Evolutionary conservation across 2,329 filamentous ascomycete genomes (phyloP), one percentile per base, ranked within the genome.

Genomic region (Akanthomyces muscarius): DNA sequence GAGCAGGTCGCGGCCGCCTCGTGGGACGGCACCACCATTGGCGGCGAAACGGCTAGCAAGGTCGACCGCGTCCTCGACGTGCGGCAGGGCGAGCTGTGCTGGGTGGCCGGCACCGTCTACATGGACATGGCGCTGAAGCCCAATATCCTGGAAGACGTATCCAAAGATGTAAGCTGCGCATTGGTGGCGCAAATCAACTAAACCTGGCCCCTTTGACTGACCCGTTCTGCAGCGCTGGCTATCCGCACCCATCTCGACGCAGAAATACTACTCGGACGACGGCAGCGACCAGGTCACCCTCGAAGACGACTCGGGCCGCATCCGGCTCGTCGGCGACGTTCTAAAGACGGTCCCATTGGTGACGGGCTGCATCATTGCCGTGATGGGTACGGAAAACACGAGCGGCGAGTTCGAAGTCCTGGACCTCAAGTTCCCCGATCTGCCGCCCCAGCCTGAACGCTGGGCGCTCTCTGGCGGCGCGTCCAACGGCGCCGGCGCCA

Each of bases 51-150:
- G 63, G 91, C 91, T 13, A 84, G 83, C 68, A 86, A 83, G 67
- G 92, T 96, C 18, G 91, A 97, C 38, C 84, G 95, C 68, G 95
- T 99, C 64, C 83, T 99, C 36, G 94, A 99, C 76, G 95, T 99
- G 58, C 87, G 94, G 65, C 95, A 98, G 78, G 95, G 95, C 66
- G 88, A 97, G 77, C 80, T 98, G 42, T 98, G 94, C 78, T 99
- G 94, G 92, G 90, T 99, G 18, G 84, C 89, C 0, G 95, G 96
- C 18, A 99, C 95, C 0, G 87, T 98, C 38, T 99, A 96, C 75
- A 96, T 98, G 89, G 92, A 98, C 67, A 93, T 99, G 91, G 86
- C 90, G 2, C 76, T 97, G 71, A 99, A 99, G 78, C 95, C 96
- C 1, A 96, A 96, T 72, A 94, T 99, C 73, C 79, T 99, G 41